phyloP scores from a whole-genome alignment of 2,329 filamentous ascomycete species.

The Cercospora sesami region DNA sequence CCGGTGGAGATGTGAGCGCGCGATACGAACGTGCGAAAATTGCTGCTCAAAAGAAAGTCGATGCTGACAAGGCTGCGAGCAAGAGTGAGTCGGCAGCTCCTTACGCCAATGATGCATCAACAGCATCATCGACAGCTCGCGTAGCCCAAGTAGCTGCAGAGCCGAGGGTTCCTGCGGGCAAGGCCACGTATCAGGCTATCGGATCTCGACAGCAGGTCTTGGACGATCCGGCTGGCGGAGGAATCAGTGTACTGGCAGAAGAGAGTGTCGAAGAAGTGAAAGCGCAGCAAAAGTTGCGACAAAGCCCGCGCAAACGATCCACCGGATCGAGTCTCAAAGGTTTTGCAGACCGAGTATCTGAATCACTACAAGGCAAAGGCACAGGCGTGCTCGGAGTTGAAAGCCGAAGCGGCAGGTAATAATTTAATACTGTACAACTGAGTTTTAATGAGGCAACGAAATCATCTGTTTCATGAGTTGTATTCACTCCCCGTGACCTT shows the following conservation, averaged over 20 bases:
- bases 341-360: constrained; percentile 48
- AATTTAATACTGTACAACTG: constrained; percentile 10
- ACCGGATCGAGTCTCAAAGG: constrained; percentile 46
- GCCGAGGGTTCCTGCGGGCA: constrained; percentile 38
- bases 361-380: constrained; percentile 48
- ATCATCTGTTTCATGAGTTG: neutral
- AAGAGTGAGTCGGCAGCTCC: constrained; percentile 21
- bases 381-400: constrained; percentile 50
- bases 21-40: constrained; percentile 60
- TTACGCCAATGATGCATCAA: constrained; percentile 31
- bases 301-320: constrained; percentile 45
- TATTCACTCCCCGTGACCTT: neutral
- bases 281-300: constrained; percentile 37
- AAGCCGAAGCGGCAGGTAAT: constrained; percentile 32
- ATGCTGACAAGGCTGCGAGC: constrained; percentile 46
- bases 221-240: constrained; percentile 41
- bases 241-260: constrained; percentile 41
- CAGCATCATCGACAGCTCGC: constrained; percentile 29
- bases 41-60: constrained; percentile 58
- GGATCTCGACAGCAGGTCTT: constrained; percentile 45
- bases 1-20: constrained; percentile 62
- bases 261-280: constrained; percentile 44
- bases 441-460: constrained; percentile 12
- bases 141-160: constrained; percentile 25
- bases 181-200: constrained; percentile 43